Conservation (phyloP, 1,284 basidiomycete genomes). For the Phaffia rhodozyma region DNA sequence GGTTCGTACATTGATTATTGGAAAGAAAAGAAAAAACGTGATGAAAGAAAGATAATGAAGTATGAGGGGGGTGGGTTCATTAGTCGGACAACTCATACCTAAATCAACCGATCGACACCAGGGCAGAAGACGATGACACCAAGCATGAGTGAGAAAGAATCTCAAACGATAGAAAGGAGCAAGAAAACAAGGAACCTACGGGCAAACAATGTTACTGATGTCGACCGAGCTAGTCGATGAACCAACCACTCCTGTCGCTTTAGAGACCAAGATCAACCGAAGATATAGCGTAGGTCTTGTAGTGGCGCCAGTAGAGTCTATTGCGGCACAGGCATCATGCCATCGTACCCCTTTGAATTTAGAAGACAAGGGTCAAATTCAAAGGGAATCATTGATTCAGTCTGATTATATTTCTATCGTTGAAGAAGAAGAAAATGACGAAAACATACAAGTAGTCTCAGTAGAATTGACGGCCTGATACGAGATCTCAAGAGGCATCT, state of each 20-base stretch:
- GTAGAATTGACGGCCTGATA: slow-evolving; percentile 19
- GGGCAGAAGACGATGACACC: too few species aligned
- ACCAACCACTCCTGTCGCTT: slow-evolving; percentile 16
- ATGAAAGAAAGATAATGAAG: too few species aligned
- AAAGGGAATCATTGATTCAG: too few species aligned
- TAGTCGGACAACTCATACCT: too few species aligned
- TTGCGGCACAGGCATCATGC: slow-evolving; percentile 19
- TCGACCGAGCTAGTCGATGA: not conserved
- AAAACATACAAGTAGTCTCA: slow-evolving; percentile 19
- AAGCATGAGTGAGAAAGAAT: too few species aligned
- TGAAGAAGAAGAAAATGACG: not conserved
- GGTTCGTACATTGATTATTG: too few species aligned
- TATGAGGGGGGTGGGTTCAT: too few species aligned
- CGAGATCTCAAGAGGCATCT: slow-evolving; percentile 16
- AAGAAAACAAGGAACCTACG: not conserved
- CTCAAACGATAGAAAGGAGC: not conserved
- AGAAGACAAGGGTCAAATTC: too few species aligned
- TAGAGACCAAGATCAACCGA: slow-evolving; percentile 13
- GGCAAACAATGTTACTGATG: slow-evolving; percentile 13
- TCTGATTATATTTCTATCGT: not conserved
- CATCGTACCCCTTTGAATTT: slow-evolving; percentile 9
- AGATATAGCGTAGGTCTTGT: slow-evolving; percentile 18
- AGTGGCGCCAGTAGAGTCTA: slow-evolving; percentile 8
- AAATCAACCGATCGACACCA: too few species aligned
- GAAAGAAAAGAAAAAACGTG: too few species aligned